A percentile compares a stretch with the other conserved stretches of the same genome.
Evolutionary conservation across 2,329 filamentous ascomycete species (phyloP).

Genomic region (Pseudogymnoascus sp.): DNA sequence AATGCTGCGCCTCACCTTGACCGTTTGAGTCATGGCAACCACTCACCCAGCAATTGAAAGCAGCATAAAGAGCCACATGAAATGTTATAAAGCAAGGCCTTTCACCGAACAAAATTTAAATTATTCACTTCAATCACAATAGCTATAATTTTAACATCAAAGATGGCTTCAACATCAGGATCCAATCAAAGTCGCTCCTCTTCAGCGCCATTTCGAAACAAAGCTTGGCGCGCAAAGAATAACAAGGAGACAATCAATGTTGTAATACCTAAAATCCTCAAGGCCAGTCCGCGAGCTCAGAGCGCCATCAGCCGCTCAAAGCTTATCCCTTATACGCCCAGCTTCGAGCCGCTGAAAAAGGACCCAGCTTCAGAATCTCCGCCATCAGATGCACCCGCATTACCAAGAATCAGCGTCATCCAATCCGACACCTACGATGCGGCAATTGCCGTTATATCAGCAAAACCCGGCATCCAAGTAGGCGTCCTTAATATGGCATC

Average conservation of each 20-base stretch:
- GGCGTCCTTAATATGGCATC: conserved; percentile 61
- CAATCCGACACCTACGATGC: conserved; percentile 51
- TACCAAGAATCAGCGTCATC: conserved; percentile 39
- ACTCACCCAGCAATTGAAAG: background rate
- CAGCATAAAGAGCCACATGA: background rate
- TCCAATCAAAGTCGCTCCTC: background rate
- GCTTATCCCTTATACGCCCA: conserved; percentile 16
- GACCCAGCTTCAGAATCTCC: background rate
- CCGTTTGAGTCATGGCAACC: background rate
- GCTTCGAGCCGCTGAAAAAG: background rate
- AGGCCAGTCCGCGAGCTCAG: conserved; percentile 13
- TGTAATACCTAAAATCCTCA: conserved; percentile 18
- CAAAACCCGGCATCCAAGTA: conserved; percentile 33
- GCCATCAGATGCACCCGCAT: conserved; percentile 9
- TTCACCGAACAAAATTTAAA: background rate
- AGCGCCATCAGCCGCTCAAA: conserved; percentile 15
- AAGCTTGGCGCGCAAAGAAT: conserved; percentile 16
- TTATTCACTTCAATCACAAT: background rate
- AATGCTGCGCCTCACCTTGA: background rate
- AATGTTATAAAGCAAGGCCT: background rate
- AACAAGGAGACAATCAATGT: conserved; percentile 22
- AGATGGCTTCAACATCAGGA: background rate
- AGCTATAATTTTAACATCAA: background rate
- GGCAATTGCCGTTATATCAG: conserved; percentile 32
- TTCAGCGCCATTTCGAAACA: conserved; percentile 1